Percentiles rank a stretch among this genome's conserved stretches.
Conservation (phyloP, 345 rosid species). For the Syzygium oleosum region DNA sequence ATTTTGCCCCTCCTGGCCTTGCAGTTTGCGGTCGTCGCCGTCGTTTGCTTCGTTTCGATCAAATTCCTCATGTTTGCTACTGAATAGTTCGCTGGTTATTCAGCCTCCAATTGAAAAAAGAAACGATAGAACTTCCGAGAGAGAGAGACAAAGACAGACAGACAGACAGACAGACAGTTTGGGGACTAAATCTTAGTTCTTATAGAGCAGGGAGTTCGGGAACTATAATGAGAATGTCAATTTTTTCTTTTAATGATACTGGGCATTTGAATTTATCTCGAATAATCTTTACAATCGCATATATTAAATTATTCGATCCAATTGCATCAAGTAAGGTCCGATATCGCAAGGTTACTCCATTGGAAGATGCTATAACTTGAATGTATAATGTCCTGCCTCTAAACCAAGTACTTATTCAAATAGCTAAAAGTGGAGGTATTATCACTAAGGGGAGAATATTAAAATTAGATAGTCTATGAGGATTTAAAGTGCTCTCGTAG, state of each 20-base stretch:
- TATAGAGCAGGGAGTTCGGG: background rate
- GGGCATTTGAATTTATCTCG: background rate
- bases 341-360: too few relatives aligned
- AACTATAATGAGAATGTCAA: background rate
- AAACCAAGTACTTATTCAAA: too few relatives aligned
- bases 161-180: background rate
- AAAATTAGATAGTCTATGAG: too few relatives aligned
- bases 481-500: too few relatives aligned
- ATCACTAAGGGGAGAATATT: too few relatives aligned
- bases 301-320: too few relatives aligned
- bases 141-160: background rate
- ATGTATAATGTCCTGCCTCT: too few relatives aligned
- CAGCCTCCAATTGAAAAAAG: background rate
- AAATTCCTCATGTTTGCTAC: background rate
- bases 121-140: background rate
- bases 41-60: background rate
- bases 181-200: background rate
- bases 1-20: rapidly evolving
- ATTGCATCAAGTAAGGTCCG: too few relatives aligned
- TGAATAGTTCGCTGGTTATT: rapidly evolving
- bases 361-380: too few relatives aligned
- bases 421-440: too few relatives aligned
- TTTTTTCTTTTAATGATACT: too few relatives aligned
- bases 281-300: background rate
- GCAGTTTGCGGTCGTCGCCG: background rate